Percentiles rank a stretch among this genome's conserved stretches.
These are phyloP conservation scores for Colletotrichum tanaceti DNA, from an alignment of 2,329 filamentous ascomycete species.

Conservation along the genomic window DNA sequence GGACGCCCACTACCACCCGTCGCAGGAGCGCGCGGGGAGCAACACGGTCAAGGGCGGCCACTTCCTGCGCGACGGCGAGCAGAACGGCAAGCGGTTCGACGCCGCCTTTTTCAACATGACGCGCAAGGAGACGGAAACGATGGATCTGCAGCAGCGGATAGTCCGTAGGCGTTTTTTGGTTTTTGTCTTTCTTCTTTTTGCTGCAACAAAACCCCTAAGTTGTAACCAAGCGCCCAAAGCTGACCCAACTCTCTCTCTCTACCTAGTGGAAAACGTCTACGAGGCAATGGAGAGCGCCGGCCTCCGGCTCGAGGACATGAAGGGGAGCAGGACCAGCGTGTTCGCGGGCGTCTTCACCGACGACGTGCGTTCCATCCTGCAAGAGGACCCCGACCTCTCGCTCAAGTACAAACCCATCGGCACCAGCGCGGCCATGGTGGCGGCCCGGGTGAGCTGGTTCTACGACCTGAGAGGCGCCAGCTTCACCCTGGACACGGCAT, in stretches of 20 bases:
- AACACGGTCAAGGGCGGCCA: neutral
- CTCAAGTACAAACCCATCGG: conserved; percentile 48
- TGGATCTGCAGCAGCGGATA: conserved; percentile 3
- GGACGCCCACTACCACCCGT: conserved; percentile 64
- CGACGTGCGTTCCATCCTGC: neutral
- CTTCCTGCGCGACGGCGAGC: conserved; percentile 38
- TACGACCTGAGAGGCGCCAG: conserved; percentile 48
- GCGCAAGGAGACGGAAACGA: conserved; percentile 43
- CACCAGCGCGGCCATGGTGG: conserved; percentile 42
- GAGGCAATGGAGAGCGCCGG: conserved; percentile 51
- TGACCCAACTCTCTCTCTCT: too few relatives aligned
- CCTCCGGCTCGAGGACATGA: conserved; percentile 45
- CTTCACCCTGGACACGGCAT: conserved; percentile 51
- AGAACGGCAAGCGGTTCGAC: conserved; percentile 45
- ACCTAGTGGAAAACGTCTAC: conserved; percentile 46
- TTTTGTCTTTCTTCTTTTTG: too few relatives aligned
- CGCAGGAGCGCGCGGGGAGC: conserved; percentile 59
- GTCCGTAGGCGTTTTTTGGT: neutral
- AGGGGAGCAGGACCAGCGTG: conserved; percentile 56
- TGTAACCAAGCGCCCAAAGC: too few relatives aligned
- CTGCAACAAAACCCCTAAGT: too few relatives aligned
- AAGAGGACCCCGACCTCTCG: conserved; percentile 59
- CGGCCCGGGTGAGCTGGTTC: conserved; percentile 35
- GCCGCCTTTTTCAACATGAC: conserved; percentile 44
- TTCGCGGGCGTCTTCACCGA: conserved; percentile 63